phyloP scores from a whole-genome alignment of 768 basidiomycete species.

The Lentinula sp. region DNA sequence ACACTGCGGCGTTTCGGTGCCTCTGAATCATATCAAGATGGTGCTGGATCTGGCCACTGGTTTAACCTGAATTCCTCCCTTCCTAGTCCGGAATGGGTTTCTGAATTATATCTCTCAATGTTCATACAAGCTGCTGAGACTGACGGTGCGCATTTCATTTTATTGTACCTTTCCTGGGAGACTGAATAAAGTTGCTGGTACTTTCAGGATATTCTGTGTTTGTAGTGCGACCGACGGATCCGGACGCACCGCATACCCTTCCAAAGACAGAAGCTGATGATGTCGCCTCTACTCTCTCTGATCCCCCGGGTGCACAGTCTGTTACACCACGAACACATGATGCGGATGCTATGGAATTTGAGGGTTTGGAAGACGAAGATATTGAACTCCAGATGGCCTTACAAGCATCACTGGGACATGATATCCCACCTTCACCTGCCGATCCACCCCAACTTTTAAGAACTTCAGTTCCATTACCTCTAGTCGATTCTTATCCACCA shows the following conservation, averaged over 20 bases:
- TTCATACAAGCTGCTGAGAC: constrained; percentile 53
- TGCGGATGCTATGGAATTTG: constrained; percentile 10
- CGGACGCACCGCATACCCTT: constrained; percentile 44
- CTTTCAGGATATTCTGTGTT: constrained; percentile 74
- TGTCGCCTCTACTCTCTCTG: constrained; percentile 58
- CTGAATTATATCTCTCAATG: constrained; percentile 79
- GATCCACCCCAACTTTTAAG: constrained; percentile 20
- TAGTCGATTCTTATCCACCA: constrained; percentile 9
- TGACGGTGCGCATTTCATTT: constrained; percentile 48
- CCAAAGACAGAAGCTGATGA: constrained; percentile 68
- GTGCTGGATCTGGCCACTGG: constrained; percentile 64
- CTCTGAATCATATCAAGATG: constrained; percentile 34
- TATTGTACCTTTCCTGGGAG: background rate
- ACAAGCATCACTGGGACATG: constrained; percentile 63
- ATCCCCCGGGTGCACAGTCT: constrained; percentile 29
- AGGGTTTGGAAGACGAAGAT: constrained; percentile 75
- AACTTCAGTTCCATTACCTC: constrained; percentile 20
- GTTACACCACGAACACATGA: background rate
- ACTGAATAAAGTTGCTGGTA: background rate
- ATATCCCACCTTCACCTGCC: constrained; percentile 12
- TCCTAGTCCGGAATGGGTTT: constrained; percentile 71
- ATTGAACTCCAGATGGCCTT: constrained; percentile 82
- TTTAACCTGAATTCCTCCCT: constrained; percentile 84
- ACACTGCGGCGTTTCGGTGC: constrained; percentile 76
- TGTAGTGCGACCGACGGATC: constrained; percentile 62